These are phyloP conservation scores for Adansonia digitata DNA, from an alignment of 345 rosid genomes.

Conservation along the genomic window DNA sequence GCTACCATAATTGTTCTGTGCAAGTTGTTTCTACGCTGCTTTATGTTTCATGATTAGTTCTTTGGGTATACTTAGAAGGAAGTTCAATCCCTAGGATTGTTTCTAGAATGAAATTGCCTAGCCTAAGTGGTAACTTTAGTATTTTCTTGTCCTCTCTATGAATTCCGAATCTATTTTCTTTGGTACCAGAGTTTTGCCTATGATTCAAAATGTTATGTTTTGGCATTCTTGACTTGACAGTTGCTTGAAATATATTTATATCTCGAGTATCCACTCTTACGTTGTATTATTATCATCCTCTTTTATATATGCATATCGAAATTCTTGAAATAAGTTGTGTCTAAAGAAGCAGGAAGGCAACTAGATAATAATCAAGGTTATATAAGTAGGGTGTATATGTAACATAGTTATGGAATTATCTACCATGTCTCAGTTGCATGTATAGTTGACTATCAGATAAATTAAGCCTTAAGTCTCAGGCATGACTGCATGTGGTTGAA, in stretches of 20 bases:
- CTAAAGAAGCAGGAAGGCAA: background rate
- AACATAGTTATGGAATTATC: background rate
- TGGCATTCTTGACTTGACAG: background rate
- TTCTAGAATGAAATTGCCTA: background rate
- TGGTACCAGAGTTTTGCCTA: background rate
- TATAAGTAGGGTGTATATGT: background rate
- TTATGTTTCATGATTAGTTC: background rate
- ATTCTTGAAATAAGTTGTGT: background rate
- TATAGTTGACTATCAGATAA: background rate
- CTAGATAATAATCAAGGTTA: background rate
- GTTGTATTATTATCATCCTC: background rate
- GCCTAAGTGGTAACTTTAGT: background rate
- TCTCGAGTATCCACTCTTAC: background rate
- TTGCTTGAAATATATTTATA: background rate
- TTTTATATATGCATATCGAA: background rate
- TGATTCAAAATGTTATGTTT: background rate
- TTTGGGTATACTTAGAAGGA: background rate
- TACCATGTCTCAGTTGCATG: background rate
- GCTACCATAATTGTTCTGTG: background rate
- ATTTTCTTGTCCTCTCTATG: background rate
- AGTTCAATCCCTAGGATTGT: background rate
- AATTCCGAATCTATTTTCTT: background rate
- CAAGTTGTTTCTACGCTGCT: background rate
- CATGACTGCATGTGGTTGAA: background rate
- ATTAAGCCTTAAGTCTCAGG: background rate